These are phyloP conservation scores for Lolium perenne DNA, from an alignment of 176 grass and related monocot genomes.

Conservation along the genomic window DNA sequence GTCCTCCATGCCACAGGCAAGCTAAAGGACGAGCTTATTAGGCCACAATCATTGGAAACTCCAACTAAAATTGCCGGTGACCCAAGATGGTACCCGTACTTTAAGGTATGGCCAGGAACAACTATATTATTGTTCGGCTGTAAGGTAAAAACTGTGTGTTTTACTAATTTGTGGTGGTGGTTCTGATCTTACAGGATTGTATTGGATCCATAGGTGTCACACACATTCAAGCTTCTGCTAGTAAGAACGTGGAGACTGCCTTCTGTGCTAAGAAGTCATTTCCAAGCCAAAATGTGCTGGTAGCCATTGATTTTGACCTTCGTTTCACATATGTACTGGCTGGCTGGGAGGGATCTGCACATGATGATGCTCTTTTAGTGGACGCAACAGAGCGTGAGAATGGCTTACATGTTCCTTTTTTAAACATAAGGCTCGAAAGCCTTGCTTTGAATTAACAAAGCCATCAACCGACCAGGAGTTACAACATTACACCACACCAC, in stretches of 20 bases:
- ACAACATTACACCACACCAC: too few species aligned
- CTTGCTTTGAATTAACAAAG: too few species aligned
- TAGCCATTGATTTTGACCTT: slow-evolving; percentile 15
- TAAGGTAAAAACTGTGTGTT: neutral
- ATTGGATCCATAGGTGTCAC: slow-evolving; percentile 3
- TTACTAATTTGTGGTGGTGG: neutral
- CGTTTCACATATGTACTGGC: slow-evolving; percentile 34
- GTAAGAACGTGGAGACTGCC: neutral
- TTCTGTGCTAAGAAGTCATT: slow-evolving; percentile 10
- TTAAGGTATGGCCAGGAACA: neutral
- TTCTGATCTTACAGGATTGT: slow-evolving; percentile 13
- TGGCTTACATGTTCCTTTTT: neutral
- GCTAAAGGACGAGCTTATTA: slow-evolving; percentile 23
- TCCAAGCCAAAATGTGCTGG: slow-evolving; percentile 24
- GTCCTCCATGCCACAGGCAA: slow-evolving; percentile 23
- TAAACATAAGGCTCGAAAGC: too few species aligned
- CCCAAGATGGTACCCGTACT: slow-evolving; percentile 20
- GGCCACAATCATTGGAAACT: slow-evolving; percentile 22
- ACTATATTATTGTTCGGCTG: neutral
- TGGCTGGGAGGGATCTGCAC: neutral
- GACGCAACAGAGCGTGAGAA: slow-evolving; percentile 8
- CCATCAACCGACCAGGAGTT: too few species aligned
- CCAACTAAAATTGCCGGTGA: slow-evolving; percentile 11
- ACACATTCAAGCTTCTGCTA: neutral
- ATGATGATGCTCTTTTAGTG: neutral